Evolutionary conservation across 768 basidiomycete species (phyloP).

Genomic region (Pisolithus tinctorius): DNA sequence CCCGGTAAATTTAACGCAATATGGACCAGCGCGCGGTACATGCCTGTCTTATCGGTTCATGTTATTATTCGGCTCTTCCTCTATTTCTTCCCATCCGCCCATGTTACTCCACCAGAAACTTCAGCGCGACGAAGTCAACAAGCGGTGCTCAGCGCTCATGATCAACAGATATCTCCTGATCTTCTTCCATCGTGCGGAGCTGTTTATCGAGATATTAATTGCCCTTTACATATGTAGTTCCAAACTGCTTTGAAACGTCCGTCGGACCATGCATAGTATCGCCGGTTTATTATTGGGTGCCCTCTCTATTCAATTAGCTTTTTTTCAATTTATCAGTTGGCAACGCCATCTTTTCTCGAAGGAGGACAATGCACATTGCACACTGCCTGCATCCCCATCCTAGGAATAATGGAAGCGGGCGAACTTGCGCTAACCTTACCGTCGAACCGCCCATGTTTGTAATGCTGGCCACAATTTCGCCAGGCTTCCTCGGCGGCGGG

Average conservation of each 20-base stretch:
- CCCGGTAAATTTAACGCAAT: too few relatives aligned
- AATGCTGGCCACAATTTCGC: background rate
- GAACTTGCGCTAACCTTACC: background rate
- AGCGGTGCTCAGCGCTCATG: background rate
- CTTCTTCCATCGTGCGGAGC: slow-evolving; percentile 5
- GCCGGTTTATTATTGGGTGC: slow-evolving; percentile 4
- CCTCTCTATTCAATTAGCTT: background rate
- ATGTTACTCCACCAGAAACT: too few relatives aligned
- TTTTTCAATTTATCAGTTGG: slow-evolving; percentile 8
- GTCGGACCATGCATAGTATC: too few relatives aligned
- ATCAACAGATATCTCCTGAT: background rate
- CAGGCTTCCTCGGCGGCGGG: slow-evolving; percentile 1
- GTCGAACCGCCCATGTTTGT: slow-evolving; percentile 3
- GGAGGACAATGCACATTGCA: background rate
- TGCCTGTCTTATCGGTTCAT: too few relatives aligned
- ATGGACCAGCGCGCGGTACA: too few relatives aligned
- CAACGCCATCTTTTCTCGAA: slow-evolving; percentile 6
- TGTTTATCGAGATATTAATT: background rate
- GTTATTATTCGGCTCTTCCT: background rate
- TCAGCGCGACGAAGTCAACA: too few relatives aligned
- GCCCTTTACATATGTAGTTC: too few relatives aligned
- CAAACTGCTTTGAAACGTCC: too few relatives aligned
- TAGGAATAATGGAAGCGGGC: slow-evolving; percentile 8
- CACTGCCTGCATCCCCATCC: background rate
- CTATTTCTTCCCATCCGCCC: background rate